Percentiles rank a stretch among this genome's conserved stretches.
phyloP scores from a whole-genome alignment of 164 flowering plant species.

The Annona cherimola region DNA sequence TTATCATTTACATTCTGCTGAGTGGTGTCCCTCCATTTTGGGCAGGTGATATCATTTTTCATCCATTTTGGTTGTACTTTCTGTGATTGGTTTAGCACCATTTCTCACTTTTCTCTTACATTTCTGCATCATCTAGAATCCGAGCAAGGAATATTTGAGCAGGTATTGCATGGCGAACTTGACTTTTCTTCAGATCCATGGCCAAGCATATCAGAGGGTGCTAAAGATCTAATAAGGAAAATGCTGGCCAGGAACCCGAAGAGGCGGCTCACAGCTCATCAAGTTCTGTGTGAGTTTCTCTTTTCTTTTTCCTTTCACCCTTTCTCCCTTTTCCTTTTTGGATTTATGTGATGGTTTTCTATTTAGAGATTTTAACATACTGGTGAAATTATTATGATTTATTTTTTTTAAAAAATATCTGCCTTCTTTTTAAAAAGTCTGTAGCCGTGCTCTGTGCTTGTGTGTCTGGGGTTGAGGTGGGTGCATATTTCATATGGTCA shows the following conservation, averaged over 20 bases:
- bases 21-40: slow-evolving; percentile 92
- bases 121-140: slow-evolving; percentile 36
- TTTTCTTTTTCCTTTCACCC: not conserved
- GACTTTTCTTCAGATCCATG: slow-evolving; percentile 77
- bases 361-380: not conserved
- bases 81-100: not conserved
- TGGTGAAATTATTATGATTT: not conserved
- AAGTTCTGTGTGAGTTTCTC: slow-evolving; percentile 67
- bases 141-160: slow-evolving; percentile 73
- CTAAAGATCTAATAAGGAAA: slow-evolving; percentile 68
- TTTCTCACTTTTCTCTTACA: not conserved
- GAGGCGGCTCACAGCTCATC: slow-evolving; percentile 67
- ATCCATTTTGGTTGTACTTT: not conserved
- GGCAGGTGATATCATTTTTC: slow-evolving; percentile 52
- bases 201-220: slow-evolving; percentile 73
- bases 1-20: slow-evolving; percentile 67
- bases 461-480: no score
- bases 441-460: no score
- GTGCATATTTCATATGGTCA: no score
- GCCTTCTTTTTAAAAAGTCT: no score
- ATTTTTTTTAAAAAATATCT: not conserved
- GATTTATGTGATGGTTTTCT: not conserved
- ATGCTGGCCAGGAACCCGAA: slow-evolving; percentile 72
- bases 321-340: not conserved
- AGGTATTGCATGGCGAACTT: slow-evolving; percentile 65